These are phyloP conservation scores for Lycium ferocissimum DNA, from an alignment of 257 asterid genomes.

Conservation along the genomic window DNA sequence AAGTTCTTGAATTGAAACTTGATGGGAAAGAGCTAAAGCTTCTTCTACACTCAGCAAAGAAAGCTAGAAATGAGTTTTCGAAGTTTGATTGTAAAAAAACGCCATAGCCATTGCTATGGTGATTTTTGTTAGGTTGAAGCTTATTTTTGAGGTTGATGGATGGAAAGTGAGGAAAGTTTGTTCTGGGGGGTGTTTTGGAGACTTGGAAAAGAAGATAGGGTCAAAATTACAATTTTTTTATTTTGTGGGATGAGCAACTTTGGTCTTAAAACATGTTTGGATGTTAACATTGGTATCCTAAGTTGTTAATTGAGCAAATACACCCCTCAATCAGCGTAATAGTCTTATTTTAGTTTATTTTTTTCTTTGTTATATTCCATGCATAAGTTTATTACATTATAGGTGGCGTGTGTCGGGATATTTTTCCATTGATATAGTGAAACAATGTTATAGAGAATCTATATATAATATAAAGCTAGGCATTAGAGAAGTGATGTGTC, in stretches of 20 bases:
- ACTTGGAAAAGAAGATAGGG: not conserved
- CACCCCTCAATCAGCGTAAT: not conserved
- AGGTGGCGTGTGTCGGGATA: too few species aligned
- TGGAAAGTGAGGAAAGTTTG: not conserved
- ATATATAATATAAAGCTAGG: too few species aligned
- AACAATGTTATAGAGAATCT: too few species aligned
- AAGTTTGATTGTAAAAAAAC: slow-evolving; percentile 45
- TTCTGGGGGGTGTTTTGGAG: not conserved
- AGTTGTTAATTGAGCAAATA: not conserved
- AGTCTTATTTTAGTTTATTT: too few species aligned
- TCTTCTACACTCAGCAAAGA: slow-evolving; percentile 36
- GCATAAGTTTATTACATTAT: too few species aligned
- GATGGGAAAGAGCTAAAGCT: slow-evolving; percentile 32
- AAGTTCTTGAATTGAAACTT: slow-evolving; percentile 42
- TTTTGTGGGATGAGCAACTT: not conserved
- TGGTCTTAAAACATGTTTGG: not conserved
- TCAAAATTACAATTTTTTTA: not conserved
- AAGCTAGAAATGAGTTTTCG: slow-evolving; percentile 38
- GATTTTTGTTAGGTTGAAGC: slow-evolving; percentile 3
- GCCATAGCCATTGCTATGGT: slow-evolving; percentile 40
- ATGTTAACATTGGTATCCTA: not conserved
- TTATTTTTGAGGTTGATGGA: not conserved
- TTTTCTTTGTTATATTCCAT: too few species aligned
- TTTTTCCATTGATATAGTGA: too few species aligned
- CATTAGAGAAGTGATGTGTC: too few species aligned